These are phyloP conservation scores for Colletotrichum brevisporum DNA, from an alignment of 2,329 filamentous ascomycete genomes.

Conservation along the genomic window DNA sequence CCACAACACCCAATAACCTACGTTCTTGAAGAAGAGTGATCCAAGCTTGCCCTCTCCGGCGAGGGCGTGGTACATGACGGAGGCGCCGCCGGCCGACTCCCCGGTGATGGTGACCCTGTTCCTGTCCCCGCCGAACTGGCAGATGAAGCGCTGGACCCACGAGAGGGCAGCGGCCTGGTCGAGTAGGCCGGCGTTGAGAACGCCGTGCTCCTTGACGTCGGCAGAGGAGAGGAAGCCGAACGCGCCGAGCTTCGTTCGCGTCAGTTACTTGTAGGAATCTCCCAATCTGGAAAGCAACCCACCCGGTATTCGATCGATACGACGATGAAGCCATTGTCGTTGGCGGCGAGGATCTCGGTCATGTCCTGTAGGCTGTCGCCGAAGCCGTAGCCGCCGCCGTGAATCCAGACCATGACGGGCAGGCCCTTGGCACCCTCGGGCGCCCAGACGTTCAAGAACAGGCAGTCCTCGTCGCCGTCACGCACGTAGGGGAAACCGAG, in stretches of 20 bases:
- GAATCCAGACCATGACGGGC: slow-evolving; percentile 62
- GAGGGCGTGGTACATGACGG: slow-evolving; percentile 60
- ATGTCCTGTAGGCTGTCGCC: slow-evolving; percentile 43
- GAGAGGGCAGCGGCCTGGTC: slow-evolving; percentile 64
- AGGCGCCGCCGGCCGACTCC: slow-evolving; percentile 66
- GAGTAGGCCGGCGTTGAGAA: slow-evolving; percentile 64
- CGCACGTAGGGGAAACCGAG: slow-evolving; percentile 44
- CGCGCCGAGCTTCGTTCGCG: slow-evolving; percentile 49
- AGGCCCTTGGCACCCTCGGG: slow-evolving; percentile 56
- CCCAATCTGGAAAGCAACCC: slow-evolving; percentile 47
- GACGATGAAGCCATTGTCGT: slow-evolving; percentile 52
- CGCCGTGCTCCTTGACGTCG: slow-evolving; percentile 50
- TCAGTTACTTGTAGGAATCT: not conserved
- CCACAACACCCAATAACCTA: not conserved
- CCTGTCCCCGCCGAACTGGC: slow-evolving; percentile 64
- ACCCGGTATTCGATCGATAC: slow-evolving; percentile 56
- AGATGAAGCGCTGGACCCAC: slow-evolving; percentile 66
- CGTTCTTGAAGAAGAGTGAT: slow-evolving; percentile 57
- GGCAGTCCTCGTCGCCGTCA: slow-evolving; percentile 58
- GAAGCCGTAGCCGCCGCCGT: slow-evolving; percentile 58
- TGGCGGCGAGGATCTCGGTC: slow-evolving; percentile 45
- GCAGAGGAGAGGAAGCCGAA: slow-evolving; percentile 63
- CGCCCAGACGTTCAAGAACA: slow-evolving; percentile 61
- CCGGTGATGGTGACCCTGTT: slow-evolving; percentile 64
- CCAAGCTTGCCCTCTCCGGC: slow-evolving; percentile 59